These are phyloP conservation scores for Fagopyrum esculentum DNA, from an alignment of 148 eudicot species.

Conservation along the genomic window DNA sequence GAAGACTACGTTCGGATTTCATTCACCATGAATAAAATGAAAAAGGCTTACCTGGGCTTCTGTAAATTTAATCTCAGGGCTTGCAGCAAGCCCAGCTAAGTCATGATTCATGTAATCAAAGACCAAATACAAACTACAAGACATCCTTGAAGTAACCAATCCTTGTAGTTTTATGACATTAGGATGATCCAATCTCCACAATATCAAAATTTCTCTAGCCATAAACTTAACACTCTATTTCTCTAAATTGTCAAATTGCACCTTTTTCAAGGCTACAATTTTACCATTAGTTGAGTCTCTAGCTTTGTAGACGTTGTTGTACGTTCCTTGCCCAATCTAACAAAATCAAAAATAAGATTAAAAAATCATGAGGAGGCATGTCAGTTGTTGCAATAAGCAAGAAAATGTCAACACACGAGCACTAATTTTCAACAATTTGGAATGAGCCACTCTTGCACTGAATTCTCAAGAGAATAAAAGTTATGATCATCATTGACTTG, in stretches of 20 bases:
- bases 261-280: constrained; percentile 87
- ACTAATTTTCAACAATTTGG: not conserved
- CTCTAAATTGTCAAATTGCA: constrained; percentile 81
- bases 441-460: not conserved
- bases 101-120: constrained; percentile 94
- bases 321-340: too few species aligned
- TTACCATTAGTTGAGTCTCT: constrained; percentile 64
- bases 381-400: constrained; percentile 44
- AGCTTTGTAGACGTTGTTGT: constrained; percentile 92
- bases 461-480: constrained; percentile 1
- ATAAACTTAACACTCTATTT: constrained; percentile 86
- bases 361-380: constrained; percentile 53
- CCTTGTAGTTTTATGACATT: too few species aligned
- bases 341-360: too few species aligned
- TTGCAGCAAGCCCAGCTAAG: constrained; percentile 87
- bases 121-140: constrained; percentile 27
- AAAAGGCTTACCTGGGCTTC: constrained; percentile 57
- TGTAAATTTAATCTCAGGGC: constrained; percentile 71
- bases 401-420: not conserved
- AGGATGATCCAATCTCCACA: too few species aligned
- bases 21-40: not conserved
- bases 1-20: not conserved
- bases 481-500: not conserved
- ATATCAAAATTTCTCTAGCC: constrained; percentile 60
- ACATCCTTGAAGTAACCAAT: too few species aligned